Base-by-base conservation (phyloP, 2,329 filamentous ascomycete genomes). In the Claviceps lovelessii region DNA sequence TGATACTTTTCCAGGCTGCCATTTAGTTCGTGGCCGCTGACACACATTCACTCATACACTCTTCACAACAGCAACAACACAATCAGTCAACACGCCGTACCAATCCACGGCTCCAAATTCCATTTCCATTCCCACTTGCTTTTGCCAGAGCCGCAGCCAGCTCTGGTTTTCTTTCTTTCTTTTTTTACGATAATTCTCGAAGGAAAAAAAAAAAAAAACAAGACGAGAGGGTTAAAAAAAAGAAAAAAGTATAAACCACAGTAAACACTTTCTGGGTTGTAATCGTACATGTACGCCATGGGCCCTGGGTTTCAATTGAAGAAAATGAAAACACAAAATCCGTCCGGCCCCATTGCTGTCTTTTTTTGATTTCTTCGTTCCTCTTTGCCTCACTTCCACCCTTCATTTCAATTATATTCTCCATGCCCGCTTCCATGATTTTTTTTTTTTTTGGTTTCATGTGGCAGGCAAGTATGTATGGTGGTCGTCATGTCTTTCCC, bases 271-370 rank as follows among this genome's bases (percentile, higher is more conserved):
- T 49, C 23, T 52, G 48, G 51, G 49, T 51, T 49, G 66, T 65
- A 67, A 69, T 69, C 64, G 67, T 69, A 69, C 67, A 69, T 62
- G 60, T 67, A 66, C 64, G 65, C 54, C 64, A 57, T 58, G 57
- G 57, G 56, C 54, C 57, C 54, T 56, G 60, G 35, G 41, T 49
- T 56, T 51, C 37, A 56, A 54, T 56, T 51, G 35, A 48, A 48
- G 23, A 47, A 8, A 49, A 53, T 47, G 44, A 53, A 55, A 57
- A 55, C 52, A 51, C 54, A 55, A 53, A 54, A 54, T 54, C 51
- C 51, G 48, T 55, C 56, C 56, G 53, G 47, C 56, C 53, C 39
- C 31, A 33, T 52, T 56, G 51, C 53, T 49, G 31, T 49, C 53
- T 55, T 49, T 46, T 23, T 23, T 23, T 23, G 23, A 48, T 47